A percentile compares a stretch with the other conserved stretches of the same genome.
Conservation (phyloP, 1,284 basidiomycete genomes). For the Fomes fomentarius region DNA sequence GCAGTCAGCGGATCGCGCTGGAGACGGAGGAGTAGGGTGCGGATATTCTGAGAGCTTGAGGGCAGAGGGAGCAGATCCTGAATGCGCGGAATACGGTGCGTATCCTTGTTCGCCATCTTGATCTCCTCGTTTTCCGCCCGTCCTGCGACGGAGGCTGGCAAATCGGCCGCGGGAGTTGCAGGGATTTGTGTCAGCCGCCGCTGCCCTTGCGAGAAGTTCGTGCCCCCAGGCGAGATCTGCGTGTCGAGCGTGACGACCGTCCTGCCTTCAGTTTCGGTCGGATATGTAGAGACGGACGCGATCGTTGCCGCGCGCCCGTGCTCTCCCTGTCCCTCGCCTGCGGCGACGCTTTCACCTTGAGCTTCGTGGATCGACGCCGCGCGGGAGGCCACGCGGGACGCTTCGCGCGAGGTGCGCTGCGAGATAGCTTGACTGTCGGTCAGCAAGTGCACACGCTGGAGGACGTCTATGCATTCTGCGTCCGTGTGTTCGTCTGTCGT, state of each 20-base stretch:
- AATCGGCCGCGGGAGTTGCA: too few relatives aligned
- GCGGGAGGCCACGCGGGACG: slow-evolving; percentile 52
- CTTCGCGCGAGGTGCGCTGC: slow-evolving; percentile 48
- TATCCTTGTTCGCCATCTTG: too few relatives aligned
- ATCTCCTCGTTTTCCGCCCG: too few relatives aligned
- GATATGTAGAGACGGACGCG: slow-evolving; percentile 40
- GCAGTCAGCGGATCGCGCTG: too few relatives aligned
- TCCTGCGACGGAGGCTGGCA: too few relatives aligned
- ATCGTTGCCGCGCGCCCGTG: slow-evolving; percentile 30
- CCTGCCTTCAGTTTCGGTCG: slow-evolving; percentile 53
- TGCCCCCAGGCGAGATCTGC: slow-evolving; percentile 77
- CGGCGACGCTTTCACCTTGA: too few relatives aligned
- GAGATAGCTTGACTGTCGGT: slow-evolving; percentile 48
- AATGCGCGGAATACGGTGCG: too few relatives aligned
- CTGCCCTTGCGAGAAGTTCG: slow-evolving; percentile 87
- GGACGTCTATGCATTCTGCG: slow-evolving; percentile 70
- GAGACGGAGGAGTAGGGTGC: too few relatives aligned
- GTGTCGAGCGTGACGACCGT: slow-evolving; percentile 67
- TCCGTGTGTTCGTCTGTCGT: slow-evolving; percentile 76
- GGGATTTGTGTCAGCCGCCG: too few relatives aligned
- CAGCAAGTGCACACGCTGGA: slow-evolving; percentile 68
- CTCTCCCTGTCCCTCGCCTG: slow-evolving; percentile 20
- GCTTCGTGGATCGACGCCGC: slow-evolving; percentile 46
- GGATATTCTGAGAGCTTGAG: too few relatives aligned
- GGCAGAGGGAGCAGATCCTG: too few relatives aligned